Evolutionary conservation across 2,329 filamentous ascomycete genomes (phyloP), one percentile per base, ranked within the genome.

Genomic region (Verticillium nubilum): DNA sequence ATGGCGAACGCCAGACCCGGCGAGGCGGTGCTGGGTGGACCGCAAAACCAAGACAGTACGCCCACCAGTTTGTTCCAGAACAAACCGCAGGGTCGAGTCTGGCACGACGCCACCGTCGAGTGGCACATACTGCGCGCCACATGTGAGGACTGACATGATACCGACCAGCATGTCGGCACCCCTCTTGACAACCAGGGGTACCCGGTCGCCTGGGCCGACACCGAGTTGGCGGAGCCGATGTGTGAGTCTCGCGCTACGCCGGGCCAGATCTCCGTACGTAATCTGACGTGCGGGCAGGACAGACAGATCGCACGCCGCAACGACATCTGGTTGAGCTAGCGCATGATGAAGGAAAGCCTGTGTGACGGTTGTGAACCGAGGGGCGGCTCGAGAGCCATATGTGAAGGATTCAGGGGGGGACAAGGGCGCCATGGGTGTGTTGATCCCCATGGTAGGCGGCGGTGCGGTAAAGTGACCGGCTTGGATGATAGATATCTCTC

Each of bases 71-170:
- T 84, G 74, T 52, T 57, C 67, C 57, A 84, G 70, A 27, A 84
- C 81, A 57, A 80, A 76, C 19, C 70, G 69, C 28, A 86, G 72
- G 3, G 78, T 77, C 23, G 73, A 70, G 57, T 80, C 77, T 0
- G 80, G 73, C 4, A 80, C 77, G 23, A 82, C 74, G 5, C 79
- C 78, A 33, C 77, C 77, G 59, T 80, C 77, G 5, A 80, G 68
- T 5, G 76, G 77, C 12, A 78, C 73, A 59, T 79, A 79, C 60
- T 80, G 77, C 25, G 75, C 77, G 5, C 77, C 77, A 35, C 73
- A 72, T 60, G 76, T 78, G 31, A 80, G 62, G n/a, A 77, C 67
- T 1, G 76, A 76, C 12, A 79, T 63, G 25, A 78, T 76, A 6
- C 73, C 76, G 35, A 77, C 70, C 5, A 77, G 68, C 73, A 80